These are phyloP conservation scores for Neurospora sublineolata DNA, from an alignment of 495 filamentous ascomycete genomes.

Conservation along the genomic window DNA sequence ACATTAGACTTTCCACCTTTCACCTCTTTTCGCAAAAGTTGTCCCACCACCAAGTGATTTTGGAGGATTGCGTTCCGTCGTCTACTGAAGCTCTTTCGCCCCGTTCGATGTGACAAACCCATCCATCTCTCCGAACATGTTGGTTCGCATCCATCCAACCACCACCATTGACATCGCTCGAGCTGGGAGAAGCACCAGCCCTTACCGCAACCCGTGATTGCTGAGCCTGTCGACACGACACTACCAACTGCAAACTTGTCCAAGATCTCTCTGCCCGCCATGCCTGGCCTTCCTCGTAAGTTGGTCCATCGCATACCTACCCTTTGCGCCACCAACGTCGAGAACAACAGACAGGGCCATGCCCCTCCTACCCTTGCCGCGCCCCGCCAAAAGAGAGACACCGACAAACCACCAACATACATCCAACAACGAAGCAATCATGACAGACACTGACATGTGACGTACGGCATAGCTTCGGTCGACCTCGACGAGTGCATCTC, in stretches of 20 bases:
- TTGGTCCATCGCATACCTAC: conserved; percentile 5
- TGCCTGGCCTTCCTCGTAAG: conserved; percentile 85
- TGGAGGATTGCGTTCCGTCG: neutral
- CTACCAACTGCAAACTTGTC: neutral
- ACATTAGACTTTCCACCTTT: neutral
- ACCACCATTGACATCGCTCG: conserved; percentile 23
- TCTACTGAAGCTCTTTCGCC: neutral
- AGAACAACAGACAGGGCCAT: neutral
- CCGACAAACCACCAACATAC: neutral
- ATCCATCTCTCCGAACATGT: conserved; percentile 21
- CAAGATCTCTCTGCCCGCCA: conserved; percentile 30
- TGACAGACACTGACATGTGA: neutral
- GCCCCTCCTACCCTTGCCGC: conserved; percentile 1
- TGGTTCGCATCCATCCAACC: conserved; percentile 16
- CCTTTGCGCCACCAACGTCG: conserved; percentile 1
- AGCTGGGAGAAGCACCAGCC: conserved; percentile 17
- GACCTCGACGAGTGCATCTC: conserved; percentile 97
- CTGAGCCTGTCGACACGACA: neutral
- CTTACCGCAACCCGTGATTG: conserved; percentile 12
- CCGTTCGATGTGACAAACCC: conserved; percentile 15
- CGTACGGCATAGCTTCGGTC: conserved; percentile 58
- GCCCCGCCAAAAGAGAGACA: conserved; percentile 8
- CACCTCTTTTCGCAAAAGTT: neutral
- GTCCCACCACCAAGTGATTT: neutral
- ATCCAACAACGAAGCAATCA: neutral